Percentiles rank a stretch among this genome's conserved stretches.
Conservation (phyloP, 768 basidiomycete genomes). For the Candolleomyces aberdarensis region DNA sequence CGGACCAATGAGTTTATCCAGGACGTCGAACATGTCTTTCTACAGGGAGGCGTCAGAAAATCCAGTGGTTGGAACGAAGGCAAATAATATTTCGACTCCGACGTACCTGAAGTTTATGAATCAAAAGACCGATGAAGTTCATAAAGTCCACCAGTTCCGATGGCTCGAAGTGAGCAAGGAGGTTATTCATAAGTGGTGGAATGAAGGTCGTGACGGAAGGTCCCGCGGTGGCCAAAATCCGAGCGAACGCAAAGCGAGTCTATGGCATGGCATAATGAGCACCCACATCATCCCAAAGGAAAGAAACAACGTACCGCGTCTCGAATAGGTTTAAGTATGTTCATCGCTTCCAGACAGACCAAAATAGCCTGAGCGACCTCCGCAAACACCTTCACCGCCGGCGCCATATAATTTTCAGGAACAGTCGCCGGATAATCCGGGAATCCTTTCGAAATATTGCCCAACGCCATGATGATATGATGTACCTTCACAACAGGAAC, state of each 20-base stretch:
- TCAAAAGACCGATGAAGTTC: constrained; percentile 87
- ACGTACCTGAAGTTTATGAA: constrained; percentile 84
- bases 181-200: constrained; percentile 82
- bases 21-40: constrained; percentile 82
- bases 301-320: constrained; percentile 70
- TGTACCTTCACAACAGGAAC: constrained; percentile 85
- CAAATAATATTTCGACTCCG: too few species aligned
- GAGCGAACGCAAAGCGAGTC: constrained; percentile 92
- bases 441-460: constrained; percentile 94
- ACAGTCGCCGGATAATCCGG: constrained; percentile 80
- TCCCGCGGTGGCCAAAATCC: constrained; percentile 88
- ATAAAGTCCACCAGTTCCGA: constrained; percentile 93
- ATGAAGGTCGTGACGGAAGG: constrained; percentile 84
- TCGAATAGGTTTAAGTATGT: constrained; percentile 78
- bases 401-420: constrained; percentile 62
- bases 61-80: not conserved
- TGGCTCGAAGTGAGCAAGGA: constrained; percentile 90
- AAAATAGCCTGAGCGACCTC: constrained; percentile 86
- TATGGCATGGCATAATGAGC: constrained; percentile 24
- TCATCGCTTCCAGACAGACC: constrained; percentile 86
- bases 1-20: constrained; percentile 88
- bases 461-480: constrained; percentile 91
- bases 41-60: constrained; percentile 24
- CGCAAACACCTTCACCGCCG: constrained; percentile 75
- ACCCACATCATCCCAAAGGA: not conserved